These are phyloP conservation scores for Pleodorina starrii DNA, from an alignment of 139 green algal genomes.

Conservation along the genomic window DNA sequence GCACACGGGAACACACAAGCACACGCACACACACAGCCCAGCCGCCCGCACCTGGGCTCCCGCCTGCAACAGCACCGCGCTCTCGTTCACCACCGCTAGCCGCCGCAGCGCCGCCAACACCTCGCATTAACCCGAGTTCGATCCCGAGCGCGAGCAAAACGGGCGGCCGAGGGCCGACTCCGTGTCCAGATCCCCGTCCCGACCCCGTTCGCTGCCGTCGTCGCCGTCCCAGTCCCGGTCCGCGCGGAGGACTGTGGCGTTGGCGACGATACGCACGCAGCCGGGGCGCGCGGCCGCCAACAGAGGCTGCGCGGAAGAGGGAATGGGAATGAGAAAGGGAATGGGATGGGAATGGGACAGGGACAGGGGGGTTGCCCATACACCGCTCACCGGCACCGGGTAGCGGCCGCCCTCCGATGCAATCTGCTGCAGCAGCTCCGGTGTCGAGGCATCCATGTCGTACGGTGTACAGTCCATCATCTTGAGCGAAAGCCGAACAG, in stretches of 20 bases:
- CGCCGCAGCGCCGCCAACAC: not conserved
- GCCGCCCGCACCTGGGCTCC: constrained; percentile 1
- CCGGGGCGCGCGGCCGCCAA: constrained; percentile 1
- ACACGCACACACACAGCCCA: too few relatives aligned
- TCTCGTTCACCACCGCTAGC: not conserved
- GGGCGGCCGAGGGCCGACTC: not conserved
- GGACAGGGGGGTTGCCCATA: not conserved
- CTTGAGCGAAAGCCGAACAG: constrained; percentile 21
- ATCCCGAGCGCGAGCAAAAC: too few relatives aligned
- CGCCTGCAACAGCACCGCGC: constrained; percentile 1
- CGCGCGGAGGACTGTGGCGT: constrained; percentile 2
- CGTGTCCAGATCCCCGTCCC: not conserved
- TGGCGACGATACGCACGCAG: constrained; percentile 5
- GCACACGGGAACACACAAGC: too few relatives aligned
- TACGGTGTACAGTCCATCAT: constrained; percentile 10
- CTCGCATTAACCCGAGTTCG: too few relatives aligned
- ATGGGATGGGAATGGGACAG: not conserved
- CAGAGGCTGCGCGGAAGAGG: too few relatives aligned
- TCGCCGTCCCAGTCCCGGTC: not conserved
- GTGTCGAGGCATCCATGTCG: not conserved
- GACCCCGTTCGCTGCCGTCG: not conserved
- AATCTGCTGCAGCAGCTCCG: not conserved
- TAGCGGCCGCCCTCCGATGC: constrained; percentile 3
- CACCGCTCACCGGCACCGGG: not conserved
- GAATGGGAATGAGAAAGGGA: too few relatives aligned